Base-by-base conservation (phyloP, 108 stramenopile genomes). In the Fragilariopsis cylindrus region DNA sequence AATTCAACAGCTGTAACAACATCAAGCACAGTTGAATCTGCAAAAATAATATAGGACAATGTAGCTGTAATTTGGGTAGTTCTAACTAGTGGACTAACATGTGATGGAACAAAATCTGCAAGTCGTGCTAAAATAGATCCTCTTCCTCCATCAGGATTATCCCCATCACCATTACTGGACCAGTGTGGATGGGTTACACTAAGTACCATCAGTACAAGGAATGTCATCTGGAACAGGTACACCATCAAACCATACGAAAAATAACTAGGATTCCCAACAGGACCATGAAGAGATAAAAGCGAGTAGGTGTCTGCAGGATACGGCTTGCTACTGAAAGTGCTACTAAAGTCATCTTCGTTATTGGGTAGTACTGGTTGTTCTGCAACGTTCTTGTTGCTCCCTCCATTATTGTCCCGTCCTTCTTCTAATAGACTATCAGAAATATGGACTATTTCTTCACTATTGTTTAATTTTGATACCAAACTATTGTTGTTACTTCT, bases 231-330 rank as follows among this genome's bases (percentile, higher is more conserved):
- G 5, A 63, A 63, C 3, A 63, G n/a, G 11, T 45, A 21, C 19
- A 43, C 42, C 42, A 45, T 7, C 8, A 63, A 40, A 4, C 62
- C 62, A 21, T 45, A 40, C 0, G 1, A 3, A 4, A 63, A 63
- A 15, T 45, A 63, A 7, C 43, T 1, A 15, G 42, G 42, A 52
- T 52, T 52, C 12, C 46, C 42, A 41, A 43, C 6, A n/a, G 43
- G 43, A 12, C 62, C 43, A n/a, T 63, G 40, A 4, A 63, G 62
- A 43, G 62, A 41, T 3, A 63, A 3, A 15, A 63, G 46, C 0
- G 62, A 63, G 46, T 63, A 63, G 39, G n/a, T 41, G 3, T 63
- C 62, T n/a, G 7, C 12, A 41, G 62, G 62, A 44, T 44, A 63
- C 3, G 15, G 3, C 58, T 30, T 60, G 9, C 58, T 21, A 21